Conservation (phyloP, 2,329 filamentous ascomycete species). For the Phyllosticta citriasiana region DNA sequence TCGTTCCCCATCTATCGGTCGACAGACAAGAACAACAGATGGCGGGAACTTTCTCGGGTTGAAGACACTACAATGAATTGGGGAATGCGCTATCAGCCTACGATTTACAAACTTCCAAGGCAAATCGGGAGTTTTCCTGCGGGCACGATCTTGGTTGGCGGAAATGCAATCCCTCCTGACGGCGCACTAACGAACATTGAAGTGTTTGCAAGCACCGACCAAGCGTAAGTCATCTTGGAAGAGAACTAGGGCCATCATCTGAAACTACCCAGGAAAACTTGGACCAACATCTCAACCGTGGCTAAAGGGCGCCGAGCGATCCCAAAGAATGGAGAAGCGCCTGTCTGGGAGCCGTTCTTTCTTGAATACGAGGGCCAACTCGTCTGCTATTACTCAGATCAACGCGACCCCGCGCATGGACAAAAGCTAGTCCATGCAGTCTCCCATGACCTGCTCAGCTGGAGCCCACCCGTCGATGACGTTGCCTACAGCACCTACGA, state of each 20-base stretch:
- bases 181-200: slow-evolving; percentile 58
- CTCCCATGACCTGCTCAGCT: slow-evolving; percentile 49
- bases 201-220: slow-evolving; percentile 55
- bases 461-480: slow-evolving; percentile 52
- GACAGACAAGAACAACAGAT: slow-evolving; percentile 41
- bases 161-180: slow-evolving; percentile 49
- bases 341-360: slow-evolving; percentile 66
- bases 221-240: slow-evolving; percentile 28
- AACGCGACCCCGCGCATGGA: slow-evolving; percentile 51
- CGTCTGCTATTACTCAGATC: slow-evolving; percentile 62
- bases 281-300: slow-evolving; percentile 58
- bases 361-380: slow-evolving; percentile 48
- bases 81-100: slow-evolving; percentile 60
- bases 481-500: slow-evolving; percentile 52
- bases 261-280: slow-evolving; percentile 32
- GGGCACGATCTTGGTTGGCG: slow-evolving; percentile 54
- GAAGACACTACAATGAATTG: slow-evolving; percentile 54
- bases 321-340: slow-evolving; percentile 55
- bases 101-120: slow-evolving; percentile 53
- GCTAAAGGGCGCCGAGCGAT: slow-evolving; percentile 52
- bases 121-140: slow-evolving; percentile 47
- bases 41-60: slow-evolving; percentile 54
- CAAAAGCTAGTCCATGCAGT: slow-evolving; percentile 61
- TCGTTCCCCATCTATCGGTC: slow-evolving; percentile 40
- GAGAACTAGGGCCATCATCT: background rate